Evolutionary conservation across 257 asterid genomes (phyloP), one percentile per base, ranked within the genome.

Genomic region (Fraxinus cuspidata): DNA sequence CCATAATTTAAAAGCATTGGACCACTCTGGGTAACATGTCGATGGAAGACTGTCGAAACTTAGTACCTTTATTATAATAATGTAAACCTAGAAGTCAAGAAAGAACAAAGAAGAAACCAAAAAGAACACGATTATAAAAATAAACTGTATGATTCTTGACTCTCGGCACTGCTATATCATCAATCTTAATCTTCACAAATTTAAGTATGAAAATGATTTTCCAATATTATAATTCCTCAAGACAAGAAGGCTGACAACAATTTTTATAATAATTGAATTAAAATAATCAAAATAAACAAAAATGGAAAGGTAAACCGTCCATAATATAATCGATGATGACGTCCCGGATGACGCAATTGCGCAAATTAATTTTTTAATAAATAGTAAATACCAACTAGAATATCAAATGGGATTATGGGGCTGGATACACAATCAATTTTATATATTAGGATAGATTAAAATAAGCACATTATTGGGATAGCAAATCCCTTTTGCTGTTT

Each of bases 281-380:
- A 23, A 63, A n/a, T 64, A 69, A 27, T 47, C 42, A 74, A 79
- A 77, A 79, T 77, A 75, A 63, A 77, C 78, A 53, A 81, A 84
- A 79, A 81, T 75, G 63, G 89, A 63, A 86, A 89, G 84, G 84
- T 67, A 25, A 68, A 73, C 21, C 67, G 35, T 6, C 2, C 31
- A 27, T 83, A 83, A 64, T 63, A 73, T 84, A 89, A 79, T 85
- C 71, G 82, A 67, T 29, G 85, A 78, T 90, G 96, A 90, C 88
- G 90, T 47, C 88, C 53, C 73, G 78, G 79, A 79, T 89, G 92
- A 92, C 79, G 97, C 70, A 84, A 77, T 79, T 49, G 74, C 67
- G n/a, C 77, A 79, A 63, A 27, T 27, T 3, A 34, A 53, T 81
- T 74, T 72, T 82, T 81, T 71, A 81, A 72, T 78, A 25, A 73